Conservation (phyloP, 352 stramenopile genomes). For the Pythium grandisporangium region DNA sequence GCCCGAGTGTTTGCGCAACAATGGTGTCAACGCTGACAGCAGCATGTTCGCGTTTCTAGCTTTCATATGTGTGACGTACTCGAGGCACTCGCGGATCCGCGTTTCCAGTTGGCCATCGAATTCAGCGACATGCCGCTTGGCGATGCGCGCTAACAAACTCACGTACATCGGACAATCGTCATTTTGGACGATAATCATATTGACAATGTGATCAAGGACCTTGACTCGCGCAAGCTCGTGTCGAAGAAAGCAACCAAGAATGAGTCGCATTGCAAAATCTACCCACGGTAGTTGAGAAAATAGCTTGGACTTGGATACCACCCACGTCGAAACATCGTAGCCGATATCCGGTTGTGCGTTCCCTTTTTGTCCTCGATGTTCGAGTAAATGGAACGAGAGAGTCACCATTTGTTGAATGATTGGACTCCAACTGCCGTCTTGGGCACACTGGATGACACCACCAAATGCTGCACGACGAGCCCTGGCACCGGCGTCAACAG, state of each 20-base stretch:
- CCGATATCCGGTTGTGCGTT: constrained; percentile 8
- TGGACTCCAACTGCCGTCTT: constrained; percentile 23
- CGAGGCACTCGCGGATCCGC: constrained; percentile 37
- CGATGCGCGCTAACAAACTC: constrained; percentile 22
- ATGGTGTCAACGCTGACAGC: constrained; percentile 21
- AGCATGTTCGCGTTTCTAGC: constrained; percentile 16
- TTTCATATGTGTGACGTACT: constrained; percentile 34
- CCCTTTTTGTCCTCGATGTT: constrained; percentile 12
- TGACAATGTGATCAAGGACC: constrained; percentile 33
- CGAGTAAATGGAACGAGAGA: constrained; percentile 22
- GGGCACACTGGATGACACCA: constrained; percentile 13
- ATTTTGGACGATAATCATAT: constrained; percentile 32
- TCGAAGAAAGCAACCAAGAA: constrained; percentile 35
- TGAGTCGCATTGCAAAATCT: constrained; percentile 30
- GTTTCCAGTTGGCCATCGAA: constrained; percentile 17
- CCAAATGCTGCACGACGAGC: constrained; percentile 16
- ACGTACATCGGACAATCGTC: constrained; percentile 16
- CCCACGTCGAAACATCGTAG: not conserved
- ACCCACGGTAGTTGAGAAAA: constrained; percentile 9
- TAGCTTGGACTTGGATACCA: not conserved
- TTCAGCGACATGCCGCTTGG: constrained; percentile 30
- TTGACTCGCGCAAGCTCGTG: constrained; percentile 17
- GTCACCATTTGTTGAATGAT: constrained; percentile 23
- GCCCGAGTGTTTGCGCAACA: constrained; percentile 23
- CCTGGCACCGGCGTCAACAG: too few relatives aligned